A percentile compares a stretch with the other conserved stretches of the same genome.
Conservation (phyloP, 208 protist species). For the Acanthamoeba castellanii region DNA sequence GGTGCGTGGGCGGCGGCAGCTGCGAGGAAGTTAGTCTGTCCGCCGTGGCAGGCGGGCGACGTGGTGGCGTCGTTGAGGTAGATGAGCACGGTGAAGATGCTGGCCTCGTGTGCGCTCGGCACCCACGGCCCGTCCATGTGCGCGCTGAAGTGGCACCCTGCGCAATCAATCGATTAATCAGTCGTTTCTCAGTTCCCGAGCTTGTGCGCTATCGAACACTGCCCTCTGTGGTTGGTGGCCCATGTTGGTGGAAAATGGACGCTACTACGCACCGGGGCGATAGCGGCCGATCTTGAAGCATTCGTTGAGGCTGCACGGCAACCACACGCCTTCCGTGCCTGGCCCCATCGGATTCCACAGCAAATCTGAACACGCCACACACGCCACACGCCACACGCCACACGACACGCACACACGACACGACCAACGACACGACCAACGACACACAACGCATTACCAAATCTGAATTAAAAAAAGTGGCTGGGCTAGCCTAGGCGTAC, state of each 20-base stretch:
- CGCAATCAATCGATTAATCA: neutral
- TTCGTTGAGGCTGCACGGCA: neutral
- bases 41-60: neutral
- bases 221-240: too few relatives aligned
- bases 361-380: neutral
- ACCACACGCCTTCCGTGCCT: conserved; percentile 19
- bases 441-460: too few relatives aligned
- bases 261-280: neutral
- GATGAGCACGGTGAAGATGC: conserved; percentile 28
- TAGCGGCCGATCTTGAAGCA: conserved; percentile 13
- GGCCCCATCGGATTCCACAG: conserved; percentile 2
- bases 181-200: neutral
- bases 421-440: too few relatives aligned
- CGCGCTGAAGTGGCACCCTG: conserved; percentile 6
- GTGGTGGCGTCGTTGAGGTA: conserved; percentile 51
- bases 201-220: neutral
- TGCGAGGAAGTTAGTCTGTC: conserved; percentile 16
- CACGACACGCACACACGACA: too few relatives aligned
- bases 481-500: too few relatives aligned
- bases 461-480: too few relatives aligned
- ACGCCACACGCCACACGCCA: neutral
- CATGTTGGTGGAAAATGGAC: neutral
- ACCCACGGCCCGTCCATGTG: conserved; percentile 42
- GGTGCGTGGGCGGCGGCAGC: neutral
- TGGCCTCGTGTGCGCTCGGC: neutral